Base-by-base conservation (phyloP, 306 rosid genomes). In the Fagus sylvatica region DNA sequence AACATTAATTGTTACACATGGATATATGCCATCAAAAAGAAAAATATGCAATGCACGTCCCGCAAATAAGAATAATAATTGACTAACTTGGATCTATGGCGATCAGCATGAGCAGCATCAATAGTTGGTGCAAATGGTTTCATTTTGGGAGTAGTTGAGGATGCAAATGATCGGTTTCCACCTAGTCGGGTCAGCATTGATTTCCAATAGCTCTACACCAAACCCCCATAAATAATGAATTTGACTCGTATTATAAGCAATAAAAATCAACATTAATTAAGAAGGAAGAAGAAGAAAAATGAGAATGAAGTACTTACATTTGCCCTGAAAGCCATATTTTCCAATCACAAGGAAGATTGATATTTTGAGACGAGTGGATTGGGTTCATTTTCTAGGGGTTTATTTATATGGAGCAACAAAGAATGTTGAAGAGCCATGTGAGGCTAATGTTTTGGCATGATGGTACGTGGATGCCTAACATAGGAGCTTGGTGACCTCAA, bases 171-270 rank as follows among this genome's bases (percentile, higher is more conserved):
- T 22, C 76, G 59, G 39, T 51, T 59, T 53, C 60, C 74, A 59
- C 75, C 79, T 72, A 53, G 10, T 39, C 41, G 72, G 43, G 13
- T 46, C 71, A 78, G 53, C 73, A 69, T 33, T 68, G 82, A 82
- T 67, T 75, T 82, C 69, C 76, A 69, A 62, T 22, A 57, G 28
- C 33, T 80, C 84, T 80, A 64, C 79, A 74, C 4, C 22, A 28
- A 10, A 28, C 17, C 5, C 10, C 28, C 28, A 17, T 54, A 22
- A 22, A 22, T 22, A 22, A 22, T 22, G 28, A 22, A 22, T 22
- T 22, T 16, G 6, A n/a, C 60, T 16, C 3, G 6, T 13, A 62
- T 34, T 15, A 62, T 15, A 5, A 30, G 1, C 7, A 6, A 17
- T 4, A 4, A 6, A 22, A 62, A 5, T 30, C 28, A 34, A 62